phyloP scores from a whole-genome alignment of 179 eudicot species.

The Monotropa hypopitys region DNA sequence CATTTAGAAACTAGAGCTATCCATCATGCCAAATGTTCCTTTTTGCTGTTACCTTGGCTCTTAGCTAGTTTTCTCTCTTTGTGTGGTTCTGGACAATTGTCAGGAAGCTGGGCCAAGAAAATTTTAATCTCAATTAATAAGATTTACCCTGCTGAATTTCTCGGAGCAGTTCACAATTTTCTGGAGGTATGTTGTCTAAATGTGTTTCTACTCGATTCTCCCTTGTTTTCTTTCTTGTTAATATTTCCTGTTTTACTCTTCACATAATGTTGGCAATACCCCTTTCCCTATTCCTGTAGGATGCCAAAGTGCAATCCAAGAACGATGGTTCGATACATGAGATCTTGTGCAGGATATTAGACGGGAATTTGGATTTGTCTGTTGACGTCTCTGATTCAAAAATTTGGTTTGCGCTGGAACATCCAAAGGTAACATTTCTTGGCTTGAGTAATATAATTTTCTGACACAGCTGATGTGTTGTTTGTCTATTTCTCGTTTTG shows the following conservation, averaged over 20 bases:
- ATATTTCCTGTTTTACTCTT: neutral
- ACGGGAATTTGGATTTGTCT: conserved; percentile 36
- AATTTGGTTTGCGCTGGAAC: conserved; percentile 75
- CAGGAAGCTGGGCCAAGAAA: conserved; percentile 48
- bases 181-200: conserved; percentile 34
- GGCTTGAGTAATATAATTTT: neutral
- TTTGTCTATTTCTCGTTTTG: neutral
- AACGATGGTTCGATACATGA: conserved; percentile 39
- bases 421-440: conserved; percentile 49
- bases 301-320: conserved; percentile 40
- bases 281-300: conserved; percentile 16
- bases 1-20: neutral
- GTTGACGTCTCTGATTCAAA: conserved; percentile 44
- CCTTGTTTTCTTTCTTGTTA: neutral
- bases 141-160: conserved; percentile 52
- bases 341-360: conserved; percentile 50
- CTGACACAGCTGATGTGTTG: neutral
- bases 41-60: neutral
- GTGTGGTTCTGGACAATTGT: neutral
- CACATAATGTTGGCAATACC: neutral
- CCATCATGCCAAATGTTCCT: neutral
- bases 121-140: conserved; percentile 36
- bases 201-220: neutral
- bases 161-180: conserved; percentile 46
- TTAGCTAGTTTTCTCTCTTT: neutral